Evolutionary conservation across 169 alveolate genomes (phyloP), one percentile per base, ranked within the genome.

Genomic region (Babesia bigemina): DNA sequence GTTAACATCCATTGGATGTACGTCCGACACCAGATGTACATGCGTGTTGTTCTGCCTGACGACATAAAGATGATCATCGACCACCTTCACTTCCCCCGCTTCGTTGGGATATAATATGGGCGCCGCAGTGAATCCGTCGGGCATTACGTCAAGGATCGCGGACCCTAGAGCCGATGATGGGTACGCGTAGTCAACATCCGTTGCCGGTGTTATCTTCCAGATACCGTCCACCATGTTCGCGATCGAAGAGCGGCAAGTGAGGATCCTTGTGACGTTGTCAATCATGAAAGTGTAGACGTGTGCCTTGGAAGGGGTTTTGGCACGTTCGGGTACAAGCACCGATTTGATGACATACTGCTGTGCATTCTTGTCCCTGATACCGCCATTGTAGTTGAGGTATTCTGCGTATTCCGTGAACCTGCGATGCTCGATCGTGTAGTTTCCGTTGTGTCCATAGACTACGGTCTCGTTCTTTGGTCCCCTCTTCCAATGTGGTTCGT

Each of bases 1-100:
- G n/a, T 8, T 29, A 0, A 42, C 55, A 61, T 61, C 70, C 70
- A 42, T 61, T 1, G 70, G 70, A 36, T 61, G 70, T 39, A 61
- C n/a, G n/a, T 61, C 70, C 70, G 45, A 10, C 28, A n/a, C 50
- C 13, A 16, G 11, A 12, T 36, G 12, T 42, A 24, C 65, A 11
- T 16, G 61, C 17, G 42, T 10, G 19, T 17, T 17, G 26, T n/a
- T 28, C 26, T 36, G 70, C 53, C 4, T 36, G 14, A 61, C 36
- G 11, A 61, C 19, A 29, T 4, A 61, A 2, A 61, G 2, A 11
- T n/a, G 21, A 1, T 61, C 70, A 61, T 19, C 50, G 33, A 36
- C 19, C 24, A 8, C 56, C 22, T 36, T 61, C 9, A 61, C 2
- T 33, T 16, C 14, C 33, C 55, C 70, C 39, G 70, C 50, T 7